Base-by-base conservation (phyloP, 2,329 filamentous ascomycete genomes). In the Venturia asperata region DNA sequence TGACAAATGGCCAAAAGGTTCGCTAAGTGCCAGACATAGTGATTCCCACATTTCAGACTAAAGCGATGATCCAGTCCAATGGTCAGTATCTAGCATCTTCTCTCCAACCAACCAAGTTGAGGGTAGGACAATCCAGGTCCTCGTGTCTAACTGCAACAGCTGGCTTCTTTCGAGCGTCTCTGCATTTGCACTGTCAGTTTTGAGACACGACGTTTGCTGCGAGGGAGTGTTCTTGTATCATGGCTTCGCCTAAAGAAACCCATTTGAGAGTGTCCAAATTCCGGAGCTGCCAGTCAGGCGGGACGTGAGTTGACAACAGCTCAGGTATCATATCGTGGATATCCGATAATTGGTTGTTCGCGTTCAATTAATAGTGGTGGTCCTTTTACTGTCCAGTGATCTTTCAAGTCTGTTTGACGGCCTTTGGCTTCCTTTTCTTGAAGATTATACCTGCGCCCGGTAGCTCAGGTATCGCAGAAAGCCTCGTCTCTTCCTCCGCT, bases 371-470 rank as follows among this genome's bases (percentile, higher is more conserved):
- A 15, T 1, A 15, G 10, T 52, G 47, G 24, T 27, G 1, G 30
- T 39, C 56, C 10, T 11, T 24, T 13, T 5, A 19, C 24, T 61
- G 56, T 39, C 39, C n/a, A 27, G 11, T 42, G 24, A 11, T 27
- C 60, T 42, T 61, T 64, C 63, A 64, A 17, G 52, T 61, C 63
- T 64, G 30, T 17, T 52, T 45, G 9, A 37, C 47, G 37, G 11
- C 43, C 47, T 66, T 66, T 9, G 61, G 42, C 39, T 67, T 67
- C 21, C 66, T 66, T 60, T 67, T 67, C 62, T 67, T 67, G 47
- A 67, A 67, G 5, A 67, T 49, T 13, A 67, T 64, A 27, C 61
- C 65, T 43, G 58, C 67, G 19, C 55, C 64, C 5, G 64, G 65
- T 30, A 65, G 41, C 68, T 65, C 2, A 62, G 47, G 27, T 41